These are phyloP conservation scores for Candida nemodendra DNA, from an alignment of 805 yeast genomes.

Conservation along the genomic window DNA sequence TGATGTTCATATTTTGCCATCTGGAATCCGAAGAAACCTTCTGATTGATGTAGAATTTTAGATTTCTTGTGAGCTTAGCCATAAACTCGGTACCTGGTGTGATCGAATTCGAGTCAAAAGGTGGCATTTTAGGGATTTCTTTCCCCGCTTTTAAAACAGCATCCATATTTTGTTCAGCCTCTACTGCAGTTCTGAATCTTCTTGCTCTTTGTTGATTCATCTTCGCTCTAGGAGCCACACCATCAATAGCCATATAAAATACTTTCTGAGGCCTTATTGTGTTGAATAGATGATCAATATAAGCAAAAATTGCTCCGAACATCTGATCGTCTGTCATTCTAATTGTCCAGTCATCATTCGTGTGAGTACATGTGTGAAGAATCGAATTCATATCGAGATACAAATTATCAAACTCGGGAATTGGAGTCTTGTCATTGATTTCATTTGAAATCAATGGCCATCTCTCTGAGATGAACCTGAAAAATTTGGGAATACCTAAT, in stretches of 20 bases:
- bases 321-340: conserved; percentile 86
- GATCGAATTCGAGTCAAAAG: conserved; percentile 88
- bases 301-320: conserved; percentile 87
- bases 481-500: conserved; percentile 95
- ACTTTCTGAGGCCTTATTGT: conserved; percentile 82
- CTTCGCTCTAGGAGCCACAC: conserved; percentile 98
- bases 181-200: conserved; percentile 90
- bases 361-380: conserved; percentile 89
- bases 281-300: conserved; percentile 89
- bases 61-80: conserved; percentile 79
- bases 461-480: conserved; percentile 95
- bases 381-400: conserved; percentile 98
- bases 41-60: conserved; percentile 84
- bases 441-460: conserved; percentile 95
- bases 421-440: conserved; percentile 66
- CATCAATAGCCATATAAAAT: conserved; percentile 96
- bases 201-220: conserved; percentile 98
- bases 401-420: conserved; percentile 92
- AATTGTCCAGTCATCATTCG: conserved; percentile 60
- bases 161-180: conserved; percentile 76
- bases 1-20: conserved; percentile 77
- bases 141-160: conserved; percentile 74
- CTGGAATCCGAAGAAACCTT: conserved; percentile 82
- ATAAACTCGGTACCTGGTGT: conserved; percentile 98
- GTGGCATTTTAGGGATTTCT: conserved; percentile 76